These are phyloP conservation scores for Phytophthora sansomeana DNA, from an alignment of 352 stramenopile genomes.

Conservation along the genomic window DNA sequence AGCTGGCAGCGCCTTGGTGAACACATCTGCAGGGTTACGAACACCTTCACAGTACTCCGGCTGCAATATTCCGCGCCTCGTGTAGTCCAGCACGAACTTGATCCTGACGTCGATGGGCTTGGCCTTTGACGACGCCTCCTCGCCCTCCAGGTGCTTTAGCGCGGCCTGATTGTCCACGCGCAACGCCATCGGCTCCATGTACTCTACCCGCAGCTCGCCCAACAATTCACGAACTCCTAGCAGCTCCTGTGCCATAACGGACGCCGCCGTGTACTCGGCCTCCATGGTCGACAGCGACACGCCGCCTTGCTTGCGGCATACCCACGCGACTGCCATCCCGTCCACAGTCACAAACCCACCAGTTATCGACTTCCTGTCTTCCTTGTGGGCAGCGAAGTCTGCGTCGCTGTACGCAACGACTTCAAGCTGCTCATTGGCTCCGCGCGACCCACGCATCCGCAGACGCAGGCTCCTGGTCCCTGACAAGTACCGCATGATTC, in stretches of 20 bases:
- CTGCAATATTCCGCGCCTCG: too few species aligned
- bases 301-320: too few species aligned
- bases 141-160: constrained; percentile 14
- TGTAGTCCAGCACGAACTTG: too few species aligned
- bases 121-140: constrained; percentile 2
- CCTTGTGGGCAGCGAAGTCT: constrained; percentile 30
- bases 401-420: too few species aligned
- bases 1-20: too few species aligned
- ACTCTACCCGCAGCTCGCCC: background rate
- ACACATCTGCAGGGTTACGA: too few species aligned
- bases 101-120: constrained; percentile 24
- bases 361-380: constrained; percentile 29
- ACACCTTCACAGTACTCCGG: too few species aligned
- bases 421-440: too few species aligned
- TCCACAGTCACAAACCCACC: constrained; percentile 17
- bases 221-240: constrained; percentile 18
- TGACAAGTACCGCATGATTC: constrained; percentile 19
- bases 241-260: constrained; percentile 10
- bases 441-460: too few species aligned
- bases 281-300: constrained; percentile 33
- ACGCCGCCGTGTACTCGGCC: constrained; percentile 22
- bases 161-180: constrained; percentile 16
- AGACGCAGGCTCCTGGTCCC: too few species aligned
- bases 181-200: background rate
- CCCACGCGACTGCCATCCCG: too few species aligned